Conservation (phyloP, 1,284 basidiomycete species). For the Trichosporon inkin region DNA sequence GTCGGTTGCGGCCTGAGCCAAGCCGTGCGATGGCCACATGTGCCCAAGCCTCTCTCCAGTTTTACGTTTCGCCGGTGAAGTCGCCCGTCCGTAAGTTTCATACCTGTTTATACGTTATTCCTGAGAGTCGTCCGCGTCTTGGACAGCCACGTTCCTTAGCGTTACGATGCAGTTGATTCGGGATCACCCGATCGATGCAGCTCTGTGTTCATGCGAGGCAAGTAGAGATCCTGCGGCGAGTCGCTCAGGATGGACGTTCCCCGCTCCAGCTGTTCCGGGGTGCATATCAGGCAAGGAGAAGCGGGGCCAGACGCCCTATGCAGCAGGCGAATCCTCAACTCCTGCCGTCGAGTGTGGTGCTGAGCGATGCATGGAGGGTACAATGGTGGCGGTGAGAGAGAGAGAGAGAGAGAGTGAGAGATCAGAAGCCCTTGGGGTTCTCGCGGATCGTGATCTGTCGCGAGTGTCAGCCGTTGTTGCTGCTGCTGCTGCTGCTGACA, state of each 20-base stretch:
- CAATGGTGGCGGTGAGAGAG: neutral
- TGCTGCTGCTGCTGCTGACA: no score
- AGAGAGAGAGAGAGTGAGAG: no score
- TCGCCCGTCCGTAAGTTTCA: neutral
- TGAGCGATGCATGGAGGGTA: conserved; percentile 2
- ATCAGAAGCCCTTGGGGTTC: conserved; percentile 84
- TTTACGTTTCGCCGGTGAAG: neutral
- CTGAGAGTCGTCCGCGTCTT: neutral
- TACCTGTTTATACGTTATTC: neutral
- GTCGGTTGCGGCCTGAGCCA: neutral
- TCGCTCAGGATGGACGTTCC: no score
- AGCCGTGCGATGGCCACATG: neutral
- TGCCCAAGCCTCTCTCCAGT: no score
- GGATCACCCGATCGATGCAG: neutral
- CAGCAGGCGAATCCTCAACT: neutral
- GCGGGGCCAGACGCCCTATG: no score
- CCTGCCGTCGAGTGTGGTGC: neutral
- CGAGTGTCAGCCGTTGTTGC: neutral
- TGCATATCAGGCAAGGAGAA: no score
- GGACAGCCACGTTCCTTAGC: neutral
- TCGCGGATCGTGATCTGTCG: conserved; percentile 69
- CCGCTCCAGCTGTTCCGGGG: no score
- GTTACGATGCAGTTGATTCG: neutral
- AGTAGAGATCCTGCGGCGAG: neutral
- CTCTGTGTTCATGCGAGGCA: neutral